phyloP scores from a whole-genome alignment of 768 basidiomycete species.

The Podaxis mareebaensis region DNA sequence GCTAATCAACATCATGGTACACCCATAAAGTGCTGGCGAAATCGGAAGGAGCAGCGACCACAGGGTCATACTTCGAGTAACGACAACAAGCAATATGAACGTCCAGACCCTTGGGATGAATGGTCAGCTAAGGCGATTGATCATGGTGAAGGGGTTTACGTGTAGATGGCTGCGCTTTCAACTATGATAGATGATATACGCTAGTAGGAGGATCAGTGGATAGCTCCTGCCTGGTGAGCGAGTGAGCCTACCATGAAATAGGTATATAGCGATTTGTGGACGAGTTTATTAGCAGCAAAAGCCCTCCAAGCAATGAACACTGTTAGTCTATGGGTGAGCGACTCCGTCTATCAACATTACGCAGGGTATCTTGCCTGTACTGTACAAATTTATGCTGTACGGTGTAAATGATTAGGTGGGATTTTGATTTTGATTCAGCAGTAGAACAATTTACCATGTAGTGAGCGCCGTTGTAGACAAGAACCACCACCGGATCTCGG shows the following conservation, averaged over 20 bases:
- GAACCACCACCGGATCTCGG: conserved; percentile 4
- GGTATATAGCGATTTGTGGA: neutral
- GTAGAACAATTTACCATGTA: neutral
- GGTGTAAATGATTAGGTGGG: neutral
- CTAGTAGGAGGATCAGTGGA: neutral
- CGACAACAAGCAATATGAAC: conserved; percentile 6
- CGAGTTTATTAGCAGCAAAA: neutral
- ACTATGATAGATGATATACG: conserved; percentile 13
- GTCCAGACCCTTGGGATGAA: conserved; percentile 2
- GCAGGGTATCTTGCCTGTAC: neutral
- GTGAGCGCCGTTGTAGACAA: neutral
- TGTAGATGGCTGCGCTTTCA: conserved; percentile 20
- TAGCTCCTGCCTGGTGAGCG: neutral
- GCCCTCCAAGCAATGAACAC: conserved; percentile 9
- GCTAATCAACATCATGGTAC: conserved; percentile 21
- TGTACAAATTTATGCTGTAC: conserved; percentile 5
- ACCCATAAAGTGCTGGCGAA: conserved; percentile 16
- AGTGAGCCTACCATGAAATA: neutral
- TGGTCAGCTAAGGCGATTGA: neutral
- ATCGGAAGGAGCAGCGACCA: conserved; percentile 16
- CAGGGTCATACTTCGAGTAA: neutral
- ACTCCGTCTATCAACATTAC: too few relatives aligned
- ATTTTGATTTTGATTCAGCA: neutral
- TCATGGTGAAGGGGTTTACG: conserved; percentile 8
- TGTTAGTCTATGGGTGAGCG: neutral